Percentiles rank a stretch among this genome's conserved stretches.
Conservation (phyloP, 768 basidiomycete genomes). For the Boletus rubescentipes region DNA sequence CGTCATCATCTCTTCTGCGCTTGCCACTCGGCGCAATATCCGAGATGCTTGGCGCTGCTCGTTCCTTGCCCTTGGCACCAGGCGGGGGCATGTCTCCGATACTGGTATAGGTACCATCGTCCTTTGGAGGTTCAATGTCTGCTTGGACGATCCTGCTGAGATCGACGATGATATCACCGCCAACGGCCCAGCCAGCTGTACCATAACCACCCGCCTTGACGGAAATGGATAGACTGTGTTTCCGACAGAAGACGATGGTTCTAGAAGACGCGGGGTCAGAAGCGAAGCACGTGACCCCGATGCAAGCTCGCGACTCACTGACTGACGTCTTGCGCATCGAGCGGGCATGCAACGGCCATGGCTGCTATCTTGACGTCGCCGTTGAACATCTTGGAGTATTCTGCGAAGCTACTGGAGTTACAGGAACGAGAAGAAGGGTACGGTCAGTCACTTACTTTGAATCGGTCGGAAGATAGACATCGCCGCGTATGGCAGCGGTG, state of each 20-base stretch:
- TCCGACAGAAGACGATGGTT: conserved; percentile 70
- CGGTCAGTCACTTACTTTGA: conserved; percentile 33
- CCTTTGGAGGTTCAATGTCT: conserved; percentile 60
- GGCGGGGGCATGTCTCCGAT: conserved; percentile 53
- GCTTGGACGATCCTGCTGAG: conserved; percentile 66
- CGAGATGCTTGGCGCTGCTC: conserved; percentile 9
- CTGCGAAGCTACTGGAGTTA: conserved; percentile 23
- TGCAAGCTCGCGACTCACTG: conserved; percentile 48
- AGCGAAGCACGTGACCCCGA: conserved; percentile 3
- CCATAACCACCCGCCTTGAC: conserved; percentile 92
- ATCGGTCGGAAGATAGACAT: conserved; percentile 45
- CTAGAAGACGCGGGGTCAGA: conserved; percentile 36
- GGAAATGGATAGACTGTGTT: conserved; percentile 68
- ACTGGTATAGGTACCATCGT: conserved; percentile 56
- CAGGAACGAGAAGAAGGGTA: neutral
- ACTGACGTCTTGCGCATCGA: conserved; percentile 81
- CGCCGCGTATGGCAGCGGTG: conserved; percentile 44
- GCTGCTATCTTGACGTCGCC: conserved; percentile 65
- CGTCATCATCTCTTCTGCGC: conserved; percentile 58
- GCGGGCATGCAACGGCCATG: conserved; percentile 66
- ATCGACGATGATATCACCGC: conserved; percentile 85
- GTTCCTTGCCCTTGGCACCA: conserved; percentile 57
- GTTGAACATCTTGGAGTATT: conserved; percentile 61
- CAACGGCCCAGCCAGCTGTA: conserved; percentile 86
- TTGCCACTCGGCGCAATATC: conserved; percentile 37